Conservation (phyloP, 2,329 filamentous ascomycete genomes). For the Epichloe baconii region DNA sequence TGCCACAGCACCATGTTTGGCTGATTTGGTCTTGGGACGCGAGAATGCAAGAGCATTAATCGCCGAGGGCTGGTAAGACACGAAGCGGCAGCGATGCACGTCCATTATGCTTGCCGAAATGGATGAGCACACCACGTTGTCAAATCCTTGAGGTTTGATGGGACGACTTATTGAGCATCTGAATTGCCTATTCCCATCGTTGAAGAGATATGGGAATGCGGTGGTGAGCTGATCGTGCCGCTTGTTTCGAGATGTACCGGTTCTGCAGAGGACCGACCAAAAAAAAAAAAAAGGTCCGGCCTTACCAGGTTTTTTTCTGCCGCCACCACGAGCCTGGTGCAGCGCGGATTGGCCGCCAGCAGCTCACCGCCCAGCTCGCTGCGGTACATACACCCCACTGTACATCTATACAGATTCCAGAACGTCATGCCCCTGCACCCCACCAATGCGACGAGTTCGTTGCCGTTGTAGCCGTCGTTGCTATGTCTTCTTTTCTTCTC, state of each 20-base stretch:
- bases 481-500: neutral
- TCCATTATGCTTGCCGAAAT: conserved; percentile 49
- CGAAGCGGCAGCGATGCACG: conserved; percentile 92
- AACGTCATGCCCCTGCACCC: conserved; percentile 2
- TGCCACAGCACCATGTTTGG: conserved; percentile 40
- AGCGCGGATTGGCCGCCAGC: neutral
- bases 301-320: conserved; percentile 17
- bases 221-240: neutral
- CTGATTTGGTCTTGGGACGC: conserved; percentile 43
- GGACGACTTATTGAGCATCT: neutral
- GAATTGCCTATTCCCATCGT: neutral
- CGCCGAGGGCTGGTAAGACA: conserved; percentile 78
- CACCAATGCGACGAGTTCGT: conserved; percentile 8
- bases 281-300: conserved; percentile 17
- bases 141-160: neutral
- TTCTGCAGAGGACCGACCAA: no score
- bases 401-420: no score
- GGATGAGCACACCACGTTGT: neutral
- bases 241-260: neutral
- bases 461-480: neutral
- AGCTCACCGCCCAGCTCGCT: neutral
- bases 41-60: conserved; percentile 96
- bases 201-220: conserved; percentile 1
- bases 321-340: conserved; percentile 4
- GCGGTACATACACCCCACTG: no score